Percentiles rank a stretch among this genome's conserved stretches.
phyloP scores from a whole-genome alignment of 148 eudicot species.

The Amaranthus palmeri region DNA sequence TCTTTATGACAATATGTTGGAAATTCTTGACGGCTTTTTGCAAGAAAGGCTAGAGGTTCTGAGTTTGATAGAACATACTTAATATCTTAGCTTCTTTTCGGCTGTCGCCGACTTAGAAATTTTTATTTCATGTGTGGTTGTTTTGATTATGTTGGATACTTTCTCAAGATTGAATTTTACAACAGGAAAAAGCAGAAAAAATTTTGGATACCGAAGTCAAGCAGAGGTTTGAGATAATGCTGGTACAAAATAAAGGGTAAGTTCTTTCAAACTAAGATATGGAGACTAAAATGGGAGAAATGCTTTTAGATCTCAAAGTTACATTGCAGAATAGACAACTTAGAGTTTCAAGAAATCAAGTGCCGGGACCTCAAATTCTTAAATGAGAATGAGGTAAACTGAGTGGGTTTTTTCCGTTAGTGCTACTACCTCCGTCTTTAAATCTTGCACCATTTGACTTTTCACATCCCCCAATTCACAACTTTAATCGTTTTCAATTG shows the following conservation, averaged over 20 bases:
- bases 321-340: conserved; percentile 12
- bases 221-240: conserved; percentile 7
- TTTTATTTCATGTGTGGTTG: neutral
- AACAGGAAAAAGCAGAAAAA: conserved; percentile 5
- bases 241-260: conserved; percentile 10
- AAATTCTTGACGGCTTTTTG: conserved; percentile 1
- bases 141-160: neutral
- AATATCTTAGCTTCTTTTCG: neutral
- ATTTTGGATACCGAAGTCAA: conserved; percentile 4
- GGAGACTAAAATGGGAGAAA: conserved; percentile 5
- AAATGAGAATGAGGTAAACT: conserved; percentile 9
- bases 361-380: conserved; percentile 5
- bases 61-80: neutral
- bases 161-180: neutral
- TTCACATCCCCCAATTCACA: too few species aligned
- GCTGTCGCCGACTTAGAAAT: neutral
- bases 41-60: conserved; percentile 1
- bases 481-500: too few species aligned
- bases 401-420: neutral
- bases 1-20: conserved; percentile 1
- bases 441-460: too few species aligned
- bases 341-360: conserved; percentile 11
- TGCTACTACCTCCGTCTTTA: neutral
- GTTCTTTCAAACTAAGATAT: neutral
- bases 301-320: neutral